Conservation (phyloP, 176 grass and related monocot species). For the Metroxylon sagu region DNA sequence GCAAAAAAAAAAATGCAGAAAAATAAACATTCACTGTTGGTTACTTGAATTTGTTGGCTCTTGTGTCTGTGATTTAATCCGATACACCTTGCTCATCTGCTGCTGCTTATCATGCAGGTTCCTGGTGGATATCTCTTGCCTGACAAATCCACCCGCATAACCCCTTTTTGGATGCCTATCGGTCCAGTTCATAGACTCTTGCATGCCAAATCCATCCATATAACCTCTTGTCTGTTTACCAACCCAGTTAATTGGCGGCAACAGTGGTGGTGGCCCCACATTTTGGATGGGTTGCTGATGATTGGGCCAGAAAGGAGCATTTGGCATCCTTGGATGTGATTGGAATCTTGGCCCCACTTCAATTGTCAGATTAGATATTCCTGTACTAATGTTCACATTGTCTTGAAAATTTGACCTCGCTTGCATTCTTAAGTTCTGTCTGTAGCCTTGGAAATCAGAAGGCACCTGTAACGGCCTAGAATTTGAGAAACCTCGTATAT, state of each 20-base stretch:
- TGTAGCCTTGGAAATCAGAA: slow-evolving; percentile 36
- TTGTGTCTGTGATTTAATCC: slow-evolving; percentile 32
- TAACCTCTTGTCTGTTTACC: slow-evolving; percentile 34
- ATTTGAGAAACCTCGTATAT: slow-evolving; percentile 35
- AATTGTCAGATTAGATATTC: slow-evolving; percentile 53
- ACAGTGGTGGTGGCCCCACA: slow-evolving; percentile 46
- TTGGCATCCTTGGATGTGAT: slow-evolving; percentile 32
- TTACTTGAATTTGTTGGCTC: slow-evolving; percentile 28
- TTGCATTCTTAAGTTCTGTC: slow-evolving; percentile 39
- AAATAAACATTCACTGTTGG: background rate
- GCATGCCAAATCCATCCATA: slow-evolving; percentile 24
- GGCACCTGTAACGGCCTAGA: slow-evolving; percentile 38
- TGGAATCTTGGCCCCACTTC: slow-evolving; percentile 39
- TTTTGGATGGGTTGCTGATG: slow-evolving; percentile 32
- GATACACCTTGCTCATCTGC: slow-evolving; percentile 48
- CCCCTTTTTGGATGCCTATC: slow-evolving; percentile 13
- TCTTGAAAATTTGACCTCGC: slow-evolving; percentile 40
- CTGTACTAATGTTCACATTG: slow-evolving; percentile 26
- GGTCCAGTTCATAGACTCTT: slow-evolving; percentile 16
- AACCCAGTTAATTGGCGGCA: slow-evolving; percentile 65
- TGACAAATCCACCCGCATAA: slow-evolving; percentile 9
- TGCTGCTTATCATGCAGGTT: slow-evolving; percentile 38
- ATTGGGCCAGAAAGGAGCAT: slow-evolving; percentile 24
- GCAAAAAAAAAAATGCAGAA: too few species aligned
- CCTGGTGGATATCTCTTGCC: slow-evolving; percentile 34